Base-by-base conservation (phyloP, 2,329 filamentous ascomycete genomes). In the Cadophora sp. region DNA sequence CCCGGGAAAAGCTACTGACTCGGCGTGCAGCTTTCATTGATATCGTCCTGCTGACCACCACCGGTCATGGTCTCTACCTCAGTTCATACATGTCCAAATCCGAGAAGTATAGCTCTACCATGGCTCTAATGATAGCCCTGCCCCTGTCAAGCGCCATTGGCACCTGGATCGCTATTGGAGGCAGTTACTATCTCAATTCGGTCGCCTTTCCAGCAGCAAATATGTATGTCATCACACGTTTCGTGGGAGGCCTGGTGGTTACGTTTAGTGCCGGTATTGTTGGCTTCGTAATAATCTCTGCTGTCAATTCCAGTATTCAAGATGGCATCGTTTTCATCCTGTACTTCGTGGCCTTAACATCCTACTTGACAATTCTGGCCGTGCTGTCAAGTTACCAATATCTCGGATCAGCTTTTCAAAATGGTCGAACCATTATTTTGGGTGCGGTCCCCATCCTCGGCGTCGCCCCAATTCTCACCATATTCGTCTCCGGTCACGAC, bases 181-280 rank as follows among this genome's bases (percentile, higher is more conserved):
- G 61, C 24, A 64, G 61, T n/a, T 64, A 64, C 31, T 64, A 64
- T 29, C 61, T 64, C n/a, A 64, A 64, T n/a, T 64, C 61, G 2
- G 61, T 64, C 2, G 61, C 61, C 1, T 64, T 64, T 19, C 61
- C 61, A 3, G 61, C 61, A 64, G 61, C 61, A 11, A 64, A 64
- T 27, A 51, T 64, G 29, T 64, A 64, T 27, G 48, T 64, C 46
- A 19, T 40, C 22, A 64, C 61, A 1, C 27, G 61, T 7, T 14
- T 64, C 11, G 34, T 53, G 4, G 61, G 48, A 55, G 61, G 61
- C 24, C 48, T 64, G 22, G 61, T 64, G 27, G 19, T 64, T 37
- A 64, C 48, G 12, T 19, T 64, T 6, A 40, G 24, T 26, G 16
- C 14, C 14, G 61, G 61, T 3, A 1, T 64, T 4, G 9, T 55